Evolutionary conservation across 345 rosid species (phyloP).

Genomic region (Durio zibethinus): DNA sequence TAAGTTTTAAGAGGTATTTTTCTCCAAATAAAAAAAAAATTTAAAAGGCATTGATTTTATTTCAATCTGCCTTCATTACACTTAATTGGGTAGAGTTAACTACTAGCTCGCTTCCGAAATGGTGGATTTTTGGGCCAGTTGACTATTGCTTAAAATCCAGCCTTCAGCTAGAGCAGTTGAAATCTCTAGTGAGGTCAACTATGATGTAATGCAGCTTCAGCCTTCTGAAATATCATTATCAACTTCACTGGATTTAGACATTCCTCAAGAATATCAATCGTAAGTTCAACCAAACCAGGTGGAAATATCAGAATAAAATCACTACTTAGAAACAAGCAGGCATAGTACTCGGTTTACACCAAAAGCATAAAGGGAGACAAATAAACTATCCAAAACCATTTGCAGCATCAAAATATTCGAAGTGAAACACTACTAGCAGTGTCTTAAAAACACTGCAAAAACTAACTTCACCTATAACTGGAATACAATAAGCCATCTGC

Average conservation of each 20-base stretch:
- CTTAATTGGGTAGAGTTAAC: too few relatives aligned
- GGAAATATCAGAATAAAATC: not conserved
- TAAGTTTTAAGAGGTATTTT: too few relatives aligned
- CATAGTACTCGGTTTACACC: not conserved
- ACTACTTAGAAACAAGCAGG: not conserved
- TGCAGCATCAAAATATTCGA: not conserved
- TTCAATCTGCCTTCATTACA: too few relatives aligned
- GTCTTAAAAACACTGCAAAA: not conserved
- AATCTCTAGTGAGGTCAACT: not conserved
- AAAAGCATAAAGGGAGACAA: not conserved
- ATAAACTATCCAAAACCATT: not conserved
- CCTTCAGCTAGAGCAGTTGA: not conserved
- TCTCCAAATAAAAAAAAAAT: too few relatives aligned
- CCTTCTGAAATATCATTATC: not conserved
- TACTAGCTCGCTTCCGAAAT: too few relatives aligned
- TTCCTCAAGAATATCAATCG: not conserved
- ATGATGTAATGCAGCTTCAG: not conserved
- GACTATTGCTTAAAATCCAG: not conserved
- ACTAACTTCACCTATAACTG: not conserved
- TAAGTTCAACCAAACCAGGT: not conserved
- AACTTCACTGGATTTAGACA: not conserved
- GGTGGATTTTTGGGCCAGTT: not conserved
- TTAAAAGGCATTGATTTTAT: too few relatives aligned
- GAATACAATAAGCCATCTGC: not conserved
- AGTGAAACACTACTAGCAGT: not conserved